Conservation (phyloP, 2,329 filamentous ascomycete species). For the Epichloe sibirici region DNA sequence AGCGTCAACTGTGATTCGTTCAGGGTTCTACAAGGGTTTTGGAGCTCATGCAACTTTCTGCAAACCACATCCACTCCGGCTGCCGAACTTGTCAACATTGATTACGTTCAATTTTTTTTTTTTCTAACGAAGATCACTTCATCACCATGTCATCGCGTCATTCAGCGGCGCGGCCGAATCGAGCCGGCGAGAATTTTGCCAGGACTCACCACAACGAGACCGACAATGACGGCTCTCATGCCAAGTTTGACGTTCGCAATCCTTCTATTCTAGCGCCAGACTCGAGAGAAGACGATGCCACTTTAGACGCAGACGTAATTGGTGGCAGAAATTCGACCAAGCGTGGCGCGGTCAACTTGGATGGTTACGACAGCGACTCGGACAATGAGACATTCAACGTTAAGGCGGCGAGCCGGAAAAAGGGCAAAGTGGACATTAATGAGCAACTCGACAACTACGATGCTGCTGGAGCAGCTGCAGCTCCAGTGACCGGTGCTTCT, state of each 20-base stretch:
- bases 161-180: slow-evolving; percentile 57
- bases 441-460: slow-evolving; percentile 45
- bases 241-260: slow-evolving; percentile 89
- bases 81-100: background rate
- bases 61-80: background rate
- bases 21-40: background rate
- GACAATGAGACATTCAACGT: slow-evolving; percentile 79
- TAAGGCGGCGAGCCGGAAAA: slow-evolving; percentile 49
- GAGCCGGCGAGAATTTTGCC: slow-evolving; percentile 69
- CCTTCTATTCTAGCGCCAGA: slow-evolving; percentile 84
- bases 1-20: background rate
- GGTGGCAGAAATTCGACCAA: slow-evolving; percentile 68
- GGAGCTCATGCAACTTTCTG: background rate
- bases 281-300: slow-evolving; percentile 54
- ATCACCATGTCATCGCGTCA: slow-evolving; percentile 12
- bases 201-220: slow-evolving; percentile 56
- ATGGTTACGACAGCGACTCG: slow-evolving; percentile 93
- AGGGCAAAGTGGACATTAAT: slow-evolving; percentile 35
- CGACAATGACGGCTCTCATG: slow-evolving; percentile 52
- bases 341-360: slow-evolving; percentile 87
- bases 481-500: slow-evolving; percentile 18
- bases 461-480: slow-evolving; percentile 28
- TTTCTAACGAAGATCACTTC: background rate
- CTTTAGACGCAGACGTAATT: slow-evolving; percentile 87
- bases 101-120: too few relatives aligned